These are phyloP conservation scores for Telopea speciosissima DNA, from an alignment of 177 flowering plant species.

Conservation along the genomic window DNA sequence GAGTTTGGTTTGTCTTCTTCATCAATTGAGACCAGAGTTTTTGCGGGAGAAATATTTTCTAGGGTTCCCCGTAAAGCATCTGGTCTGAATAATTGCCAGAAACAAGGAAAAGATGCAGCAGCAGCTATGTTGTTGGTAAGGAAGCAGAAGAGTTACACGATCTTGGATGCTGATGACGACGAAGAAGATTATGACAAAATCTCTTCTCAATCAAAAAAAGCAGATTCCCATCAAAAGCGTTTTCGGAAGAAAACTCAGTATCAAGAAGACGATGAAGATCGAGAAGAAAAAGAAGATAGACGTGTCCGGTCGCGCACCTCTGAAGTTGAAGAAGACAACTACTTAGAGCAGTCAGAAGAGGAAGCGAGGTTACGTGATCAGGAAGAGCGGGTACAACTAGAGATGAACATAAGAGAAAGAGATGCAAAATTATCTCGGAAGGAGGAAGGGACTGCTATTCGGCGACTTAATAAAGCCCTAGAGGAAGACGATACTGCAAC, in stretches of 20 bases:
- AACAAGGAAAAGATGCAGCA: slow-evolving; percentile 76
- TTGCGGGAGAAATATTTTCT: slow-evolving; percentile 60
- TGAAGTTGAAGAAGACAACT: slow-evolving; percentile 40
- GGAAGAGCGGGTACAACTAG: slow-evolving; percentile 80
- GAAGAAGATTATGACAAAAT: slow-evolving; percentile 32
- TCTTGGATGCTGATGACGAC: slow-evolving; percentile 82
- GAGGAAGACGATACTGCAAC: too few relatives aligned
- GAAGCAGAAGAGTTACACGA: slow-evolving; percentile 61
- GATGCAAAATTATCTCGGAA: too few relatives aligned
- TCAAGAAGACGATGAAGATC: slow-evolving; percentile 58
- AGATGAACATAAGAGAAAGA: slow-evolving; percentile 62
- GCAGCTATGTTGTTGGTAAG: slow-evolving; percentile 76
- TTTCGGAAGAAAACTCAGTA: slow-evolving; percentile 65
- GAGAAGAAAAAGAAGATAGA: slow-evolving; percentile 37
- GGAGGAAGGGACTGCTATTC: too few relatives aligned
- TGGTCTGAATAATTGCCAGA: slow-evolving; percentile 55
- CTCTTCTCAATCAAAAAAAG: slow-evolving; percentile 29
- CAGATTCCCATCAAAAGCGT: slow-evolving; percentile 37
- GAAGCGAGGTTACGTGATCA: slow-evolving; percentile 80
- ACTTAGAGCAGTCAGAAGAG: slow-evolving; percentile 81
- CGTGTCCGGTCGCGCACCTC: slow-evolving; percentile 39
- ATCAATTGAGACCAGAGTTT: slow-evolving; percentile 45
- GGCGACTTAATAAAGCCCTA: too few relatives aligned
- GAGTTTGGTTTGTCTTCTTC: slow-evolving; percentile 53
- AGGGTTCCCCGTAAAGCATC: slow-evolving; percentile 62